These are phyloP conservation scores for Aspergillus alliaceus DNA, from an alignment of 2,329 filamentous ascomycete species.

Conservation along the genomic window DNA sequence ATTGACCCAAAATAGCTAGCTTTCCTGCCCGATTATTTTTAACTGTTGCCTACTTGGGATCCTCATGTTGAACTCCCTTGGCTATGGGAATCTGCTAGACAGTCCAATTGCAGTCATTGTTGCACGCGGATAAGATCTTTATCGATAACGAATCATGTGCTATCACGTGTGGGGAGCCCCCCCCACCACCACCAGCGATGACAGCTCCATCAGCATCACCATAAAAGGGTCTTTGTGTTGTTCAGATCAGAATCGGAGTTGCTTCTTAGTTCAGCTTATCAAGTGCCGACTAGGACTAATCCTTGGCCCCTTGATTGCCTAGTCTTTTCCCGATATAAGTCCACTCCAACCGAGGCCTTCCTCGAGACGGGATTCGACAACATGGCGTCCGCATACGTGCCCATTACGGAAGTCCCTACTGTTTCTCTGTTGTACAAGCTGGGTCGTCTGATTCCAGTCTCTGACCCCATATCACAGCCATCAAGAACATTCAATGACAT, in stretches of 20 bases:
- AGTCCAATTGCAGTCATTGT: too few relatives aligned
- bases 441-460: conserved; percentile 47
- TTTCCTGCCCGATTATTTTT: too few relatives aligned
- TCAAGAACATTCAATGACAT: conserved; percentile 51
- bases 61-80: too few relatives aligned
- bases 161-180: conserved; percentile 18
- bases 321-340: neutral
- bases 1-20: too few relatives aligned
- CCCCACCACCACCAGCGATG: conserved; percentile 1
- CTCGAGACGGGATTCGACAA: neutral
- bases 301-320: too few relatives aligned
- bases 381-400: conserved; percentile 22
- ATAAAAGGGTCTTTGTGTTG: neutral
- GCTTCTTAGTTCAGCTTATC: neutral
- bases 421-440: conserved; percentile 64
- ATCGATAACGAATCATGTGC: conserved; percentile 16
- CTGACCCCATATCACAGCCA: conserved; percentile 32
- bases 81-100: too few relatives aligned
- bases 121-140: too few relatives aligned
- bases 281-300: neutral
- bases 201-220: neutral
- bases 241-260: too few relatives aligned
- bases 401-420: conserved; percentile 40
- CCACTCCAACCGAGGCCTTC: neutral
- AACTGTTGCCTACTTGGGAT: too few relatives aligned